Conservation (phyloP, 2,329 filamentous ascomycete species). For the Fusarium foetens region DNA sequence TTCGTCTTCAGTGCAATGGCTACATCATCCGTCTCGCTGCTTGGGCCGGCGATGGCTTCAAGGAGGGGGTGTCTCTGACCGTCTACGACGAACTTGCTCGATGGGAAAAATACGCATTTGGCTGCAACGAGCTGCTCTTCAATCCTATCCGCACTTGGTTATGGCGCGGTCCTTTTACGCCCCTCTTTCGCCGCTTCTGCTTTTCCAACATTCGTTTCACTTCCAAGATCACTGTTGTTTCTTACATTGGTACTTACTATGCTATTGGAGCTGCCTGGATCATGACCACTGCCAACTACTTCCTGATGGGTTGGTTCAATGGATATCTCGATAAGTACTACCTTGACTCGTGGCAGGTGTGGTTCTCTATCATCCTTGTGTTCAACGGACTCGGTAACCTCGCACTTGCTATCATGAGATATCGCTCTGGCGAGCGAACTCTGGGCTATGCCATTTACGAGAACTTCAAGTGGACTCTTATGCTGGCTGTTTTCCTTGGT, state of each 20-base stretch:
- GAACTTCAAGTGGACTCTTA: constrained; percentile 78
- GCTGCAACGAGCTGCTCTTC: constrained; percentile 85
- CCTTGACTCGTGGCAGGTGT: constrained; percentile 80
- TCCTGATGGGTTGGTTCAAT: constrained; percentile 80
- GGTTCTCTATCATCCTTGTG: constrained; percentile 82
- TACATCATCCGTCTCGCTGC: constrained; percentile 79
- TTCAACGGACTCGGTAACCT: constrained; percentile 81
- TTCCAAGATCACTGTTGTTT: constrained; percentile 79
- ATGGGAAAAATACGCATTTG: constrained; percentile 90
- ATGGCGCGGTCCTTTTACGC: constrained; percentile 79
- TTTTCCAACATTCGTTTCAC: constrained; percentile 78
- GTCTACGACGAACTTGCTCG: constrained; percentile 86
- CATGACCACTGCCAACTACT: constrained; percentile 78
- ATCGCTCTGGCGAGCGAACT: constrained; percentile 72
- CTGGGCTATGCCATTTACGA: constrained; percentile 67
- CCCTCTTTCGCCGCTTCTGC: constrained; percentile 79
- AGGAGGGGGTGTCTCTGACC: constrained; percentile 84
- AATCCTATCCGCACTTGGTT: constrained; percentile 80
- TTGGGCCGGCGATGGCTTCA: constrained; percentile 80
- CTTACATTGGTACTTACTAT: constrained; percentile 84
- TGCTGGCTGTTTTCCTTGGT: constrained; percentile 83
- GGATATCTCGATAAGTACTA: constrained; percentile 84
- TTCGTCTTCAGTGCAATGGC: constrained; percentile 76
- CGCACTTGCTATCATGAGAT: constrained; percentile 76
- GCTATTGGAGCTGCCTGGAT: constrained; percentile 81